phyloP scores from a whole-genome alignment of 148 eudicot genomes.

The Fagopyrum homotropicum region DNA sequence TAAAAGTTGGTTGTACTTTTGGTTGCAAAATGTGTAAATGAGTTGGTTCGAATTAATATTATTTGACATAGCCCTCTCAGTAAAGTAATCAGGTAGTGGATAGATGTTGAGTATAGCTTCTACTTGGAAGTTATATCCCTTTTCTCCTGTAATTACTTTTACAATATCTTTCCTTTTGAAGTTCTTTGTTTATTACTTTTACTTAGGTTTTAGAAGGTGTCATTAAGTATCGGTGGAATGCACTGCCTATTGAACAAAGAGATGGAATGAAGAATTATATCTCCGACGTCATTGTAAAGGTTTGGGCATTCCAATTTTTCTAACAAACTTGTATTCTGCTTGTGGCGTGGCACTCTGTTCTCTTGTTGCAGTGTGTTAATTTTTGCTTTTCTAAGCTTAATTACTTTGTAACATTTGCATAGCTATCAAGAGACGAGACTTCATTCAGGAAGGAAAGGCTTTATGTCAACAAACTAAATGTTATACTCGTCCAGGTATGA shows the following conservation, averaged over 20 bases:
- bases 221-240: slow-evolving; percentile 96
- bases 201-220: slow-evolving; percentile 93
- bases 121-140: background rate
- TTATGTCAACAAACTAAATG: slow-evolving; percentile 87
- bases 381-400: background rate
- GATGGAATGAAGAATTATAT: slow-evolving; percentile 99
- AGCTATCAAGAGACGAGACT: slow-evolving; percentile 88
- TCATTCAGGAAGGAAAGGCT: slow-evolving; percentile 90
- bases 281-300: slow-evolving; percentile 96
- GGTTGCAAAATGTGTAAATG: background rate
- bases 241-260: slow-evolving; percentile 82
- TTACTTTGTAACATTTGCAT: background rate
- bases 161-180: background rate
- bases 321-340: background rate
- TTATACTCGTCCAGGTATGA: slow-evolving; percentile 85
- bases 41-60: background rate
- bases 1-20: background rate
- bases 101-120: background rate
- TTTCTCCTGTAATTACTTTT: background rate
- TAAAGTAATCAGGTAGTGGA: background rate
- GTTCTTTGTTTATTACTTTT: background rate
- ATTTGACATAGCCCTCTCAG: background rate
- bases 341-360: background rate
- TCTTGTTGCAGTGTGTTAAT: background rate
- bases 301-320: slow-evolving; percentile 10